These are phyloP conservation scores for Castanea mollissima DNA, from an alignment of 306 rosid genomes.

Conservation along the genomic window DNA sequence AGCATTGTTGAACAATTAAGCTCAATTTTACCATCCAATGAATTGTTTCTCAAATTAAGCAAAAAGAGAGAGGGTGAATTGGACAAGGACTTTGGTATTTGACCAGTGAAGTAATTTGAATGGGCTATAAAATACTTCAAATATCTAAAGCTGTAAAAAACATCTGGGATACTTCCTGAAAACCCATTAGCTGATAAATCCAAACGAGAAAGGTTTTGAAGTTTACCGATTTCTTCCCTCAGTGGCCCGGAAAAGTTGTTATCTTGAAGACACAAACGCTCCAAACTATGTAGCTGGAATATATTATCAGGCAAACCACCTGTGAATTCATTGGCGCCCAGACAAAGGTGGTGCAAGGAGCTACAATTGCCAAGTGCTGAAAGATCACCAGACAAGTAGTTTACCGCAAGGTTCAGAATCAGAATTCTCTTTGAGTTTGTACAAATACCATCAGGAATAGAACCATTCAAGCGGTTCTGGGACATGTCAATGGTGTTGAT, in stretches of 20 bases:
- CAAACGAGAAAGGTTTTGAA: slow-evolving; percentile 33
- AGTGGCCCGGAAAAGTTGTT: slow-evolving; percentile 44
- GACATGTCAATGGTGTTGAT: slow-evolving; percentile 35
- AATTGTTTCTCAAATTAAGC: slow-evolving; percentile 51
- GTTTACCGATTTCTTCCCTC: slow-evolving; percentile 32
- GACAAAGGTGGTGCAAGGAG: slow-evolving; percentile 33
- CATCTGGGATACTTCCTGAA: slow-evolving; percentile 40
- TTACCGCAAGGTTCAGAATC: slow-evolving; percentile 34
- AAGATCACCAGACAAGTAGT: slow-evolving; percentile 33
- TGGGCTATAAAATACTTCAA: slow-evolving; percentile 32
- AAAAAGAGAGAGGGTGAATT: slow-evolving; percentile 25
- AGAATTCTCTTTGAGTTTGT: slow-evolving; percentile 16
- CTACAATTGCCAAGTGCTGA: slow-evolving; percentile 35
- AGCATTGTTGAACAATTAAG: slow-evolving; percentile 42
- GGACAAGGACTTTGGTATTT: slow-evolving; percentile 34
- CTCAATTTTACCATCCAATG: slow-evolving; percentile 32
- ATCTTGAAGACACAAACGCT: slow-evolving; percentile 20
- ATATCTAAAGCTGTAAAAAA: slow-evolving; percentile 13
- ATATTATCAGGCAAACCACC: slow-evolving; percentile 33
- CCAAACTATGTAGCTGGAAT: slow-evolving; percentile 21
- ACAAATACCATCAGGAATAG: slow-evolving; percentile 33
- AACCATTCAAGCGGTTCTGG: slow-evolving; percentile 31
- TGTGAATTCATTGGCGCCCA: slow-evolving; percentile 27
- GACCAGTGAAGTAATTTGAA: slow-evolving; percentile 38
- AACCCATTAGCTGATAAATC: slow-evolving; percentile 36